Evolutionary conservation across 805 yeast species (phyloP).

Genomic region (Kurtzmaniella cleridarum): DNA sequence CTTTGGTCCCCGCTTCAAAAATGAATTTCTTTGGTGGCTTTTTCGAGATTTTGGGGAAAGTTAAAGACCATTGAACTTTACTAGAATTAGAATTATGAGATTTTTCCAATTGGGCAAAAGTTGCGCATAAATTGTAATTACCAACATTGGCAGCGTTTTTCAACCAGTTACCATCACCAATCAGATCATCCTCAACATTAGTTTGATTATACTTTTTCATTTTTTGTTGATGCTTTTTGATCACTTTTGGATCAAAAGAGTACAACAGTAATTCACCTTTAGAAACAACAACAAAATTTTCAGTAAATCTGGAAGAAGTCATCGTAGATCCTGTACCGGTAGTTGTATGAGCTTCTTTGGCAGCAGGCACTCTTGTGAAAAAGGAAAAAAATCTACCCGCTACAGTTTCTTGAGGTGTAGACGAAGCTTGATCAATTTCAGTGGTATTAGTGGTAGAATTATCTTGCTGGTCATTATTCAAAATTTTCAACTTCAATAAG

Average conservation of each 20-base stretch:
- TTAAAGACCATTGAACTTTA: conserved; percentile 43
- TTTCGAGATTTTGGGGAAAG: conserved; percentile 43
- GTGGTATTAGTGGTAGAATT: conserved; percentile 7
- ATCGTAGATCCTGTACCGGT: conserved; percentile 7
- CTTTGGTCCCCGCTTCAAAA: conserved; percentile 62
- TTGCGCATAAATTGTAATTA: conserved; percentile 46
- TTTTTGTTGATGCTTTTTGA: conserved; percentile 35
- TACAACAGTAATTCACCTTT: conserved; percentile 60
- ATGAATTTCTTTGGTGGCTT: conserved; percentile 40
- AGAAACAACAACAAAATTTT: conserved; percentile 60
- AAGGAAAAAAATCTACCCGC: conserved; percentile 5
- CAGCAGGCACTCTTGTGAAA: conserved; percentile 4
- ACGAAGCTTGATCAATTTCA: conserved; percentile 4
- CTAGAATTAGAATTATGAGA: conserved; percentile 5
- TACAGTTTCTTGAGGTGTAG: conserved; percentile 8
- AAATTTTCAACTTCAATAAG: conserved; percentile 39
- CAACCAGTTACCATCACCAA: conserved; percentile 69
- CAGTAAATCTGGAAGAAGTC: conserved; percentile 26
- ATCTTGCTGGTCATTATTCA: conserved; percentile 35
- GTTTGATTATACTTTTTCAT: conserved; percentile 16
- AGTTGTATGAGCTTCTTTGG: conserved; percentile 9
- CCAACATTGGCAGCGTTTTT: conserved; percentile 56
- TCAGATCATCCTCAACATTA: conserved; percentile 17
- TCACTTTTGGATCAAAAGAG: conserved; percentile 43
- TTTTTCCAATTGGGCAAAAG: conserved; percentile 39